Evolutionary conservation across 225 moss, liverwort and hornwort species (phyloP), one percentile per base, ranked within the genome.

Genomic region (Pleurozium schreberi): DNA sequence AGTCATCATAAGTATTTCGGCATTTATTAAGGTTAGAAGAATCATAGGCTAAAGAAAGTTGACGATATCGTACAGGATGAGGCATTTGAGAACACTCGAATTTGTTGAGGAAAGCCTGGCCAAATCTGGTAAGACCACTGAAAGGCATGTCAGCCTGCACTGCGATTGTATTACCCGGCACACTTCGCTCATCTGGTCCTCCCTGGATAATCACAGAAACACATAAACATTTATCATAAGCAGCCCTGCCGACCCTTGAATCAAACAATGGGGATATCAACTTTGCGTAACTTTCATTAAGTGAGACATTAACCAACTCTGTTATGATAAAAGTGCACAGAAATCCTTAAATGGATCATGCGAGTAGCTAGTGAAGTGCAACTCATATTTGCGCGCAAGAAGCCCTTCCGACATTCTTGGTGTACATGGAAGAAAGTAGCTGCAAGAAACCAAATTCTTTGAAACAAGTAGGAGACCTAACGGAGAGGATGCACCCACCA

Each of bases 121-220:
- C 98, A 92, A 95, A 99, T 93, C 89, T 96, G 73, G 97, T 99
- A 50, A 99, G 95, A 65, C 98, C 98, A 90, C 96, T 93, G 91
- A 96, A 99, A 27, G 98, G 98, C 98, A 99, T 99, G 87, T 99
- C 98, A 80, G 98, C 98, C 83, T 99, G 98, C 42, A 99, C 98
- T 83, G 98, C 98, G 80, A 99, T 96, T 66, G 98, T 99, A 89
- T 99, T 99, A 23, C 98, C 98, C 61, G 98, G 98, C 52, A 99
- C 96, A 91, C 93, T 96, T 45, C 98, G 93, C 86, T 96, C 98
- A 88, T 99, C 98, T 67, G 96, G 80, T 84, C 98, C 98, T 70
- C 98, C 98, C 98, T 98, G 93, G 45, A 83, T 81, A 40, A 66
- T 26, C 85, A 90, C 62, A 88, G 58, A 9, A 74, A 59, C 55